These are phyloP conservation scores for Ambispora gerdemannii DNA, from an alignment of 192 early-diverging fungal species.

Conservation along the genomic window DNA sequence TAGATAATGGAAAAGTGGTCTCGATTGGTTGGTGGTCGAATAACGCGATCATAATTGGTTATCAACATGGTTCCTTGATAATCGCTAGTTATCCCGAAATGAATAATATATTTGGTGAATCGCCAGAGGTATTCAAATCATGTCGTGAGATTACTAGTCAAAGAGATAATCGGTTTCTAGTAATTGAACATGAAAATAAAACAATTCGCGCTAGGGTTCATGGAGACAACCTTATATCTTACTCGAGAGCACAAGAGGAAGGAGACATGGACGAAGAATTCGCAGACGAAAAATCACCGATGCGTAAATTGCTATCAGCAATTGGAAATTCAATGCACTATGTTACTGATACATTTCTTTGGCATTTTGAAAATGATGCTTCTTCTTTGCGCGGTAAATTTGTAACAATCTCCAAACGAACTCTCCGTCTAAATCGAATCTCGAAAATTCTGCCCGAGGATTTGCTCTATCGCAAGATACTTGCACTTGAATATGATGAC, in stretches of 20 bases:
- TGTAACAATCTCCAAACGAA: constrained; percentile 36
- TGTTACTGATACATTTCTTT: constrained; percentile 29
- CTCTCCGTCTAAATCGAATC: constrained; percentile 36
- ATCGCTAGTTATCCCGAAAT: constrained; percentile 46
- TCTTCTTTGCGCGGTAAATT: constrained; percentile 37
- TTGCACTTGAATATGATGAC: constrained; percentile 48
- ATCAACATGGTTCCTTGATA: constrained; percentile 49
- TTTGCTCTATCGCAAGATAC: constrained; percentile 51
- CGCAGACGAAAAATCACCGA: constrained; percentile 8
- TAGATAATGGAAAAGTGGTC: constrained; percentile 45
- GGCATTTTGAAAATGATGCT: constrained; percentile 31
- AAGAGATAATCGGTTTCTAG: constrained; percentile 39
- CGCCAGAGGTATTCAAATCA: constrained; percentile 43
- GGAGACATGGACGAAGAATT: constrained; percentile 17
- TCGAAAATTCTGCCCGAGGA: constrained; percentile 49
- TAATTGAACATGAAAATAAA: constrained; percentile 42
- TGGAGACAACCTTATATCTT: constrained; percentile 32
- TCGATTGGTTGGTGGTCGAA: constrained; percentile 56
- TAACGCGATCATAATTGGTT: constrained; percentile 46
- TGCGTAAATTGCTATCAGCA: constrained; percentile 3
- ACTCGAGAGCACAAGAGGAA: constrained; percentile 32
- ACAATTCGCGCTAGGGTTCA: constrained; percentile 42
- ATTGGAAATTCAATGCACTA: constrained; percentile 24
- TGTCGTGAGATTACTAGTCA: constrained; percentile 40
- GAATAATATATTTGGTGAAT: constrained; percentile 43